Conservation (phyloP, 345 rosid species). For the Gossypium longicalyx region DNA sequence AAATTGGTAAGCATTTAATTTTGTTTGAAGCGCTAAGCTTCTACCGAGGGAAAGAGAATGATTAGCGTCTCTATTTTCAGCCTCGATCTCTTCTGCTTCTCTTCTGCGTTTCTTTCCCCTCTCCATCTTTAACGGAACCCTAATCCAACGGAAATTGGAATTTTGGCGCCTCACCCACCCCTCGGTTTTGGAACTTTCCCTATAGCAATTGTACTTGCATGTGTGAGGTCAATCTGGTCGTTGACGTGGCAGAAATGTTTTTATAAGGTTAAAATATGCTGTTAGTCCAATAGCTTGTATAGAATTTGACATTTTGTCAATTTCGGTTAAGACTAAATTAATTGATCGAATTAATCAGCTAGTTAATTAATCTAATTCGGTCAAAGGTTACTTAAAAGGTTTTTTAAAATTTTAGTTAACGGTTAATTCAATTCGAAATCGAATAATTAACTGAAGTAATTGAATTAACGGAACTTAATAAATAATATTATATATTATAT, state of each 20-base stretch:
- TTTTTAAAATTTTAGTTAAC: too few species aligned
- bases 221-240: background rate
- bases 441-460: too few species aligned
- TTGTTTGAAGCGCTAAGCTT: background rate
- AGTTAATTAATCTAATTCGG: too few species aligned
- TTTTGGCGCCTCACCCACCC: background rate
- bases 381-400: too few species aligned
- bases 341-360: rapidly evolving
- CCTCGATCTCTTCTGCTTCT: slow-evolving; percentile 20
- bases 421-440: too few species aligned
- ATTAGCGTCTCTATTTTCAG: slow-evolving; percentile 13
- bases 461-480: too few species aligned
- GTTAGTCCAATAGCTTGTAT: too few species aligned
- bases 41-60: slow-evolving; percentile 3
- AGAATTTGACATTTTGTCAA: too few species aligned
- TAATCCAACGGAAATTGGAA: background rate
- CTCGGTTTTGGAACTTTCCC: background rate
- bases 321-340: rapidly evolving
- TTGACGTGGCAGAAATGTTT: background rate
- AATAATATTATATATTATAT: too few species aligned
- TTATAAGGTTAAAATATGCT: too few species aligned
- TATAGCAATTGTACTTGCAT: background rate
- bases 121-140: slow-evolving; percentile 20
- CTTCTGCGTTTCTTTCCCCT: slow-evolving; percentile 20
- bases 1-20: background rate